Evolutionary conservation across 768 basidiomycete species (phyloP), one percentile per base, ranked within the genome.

Genomic region (Suillus americanus): DNA sequence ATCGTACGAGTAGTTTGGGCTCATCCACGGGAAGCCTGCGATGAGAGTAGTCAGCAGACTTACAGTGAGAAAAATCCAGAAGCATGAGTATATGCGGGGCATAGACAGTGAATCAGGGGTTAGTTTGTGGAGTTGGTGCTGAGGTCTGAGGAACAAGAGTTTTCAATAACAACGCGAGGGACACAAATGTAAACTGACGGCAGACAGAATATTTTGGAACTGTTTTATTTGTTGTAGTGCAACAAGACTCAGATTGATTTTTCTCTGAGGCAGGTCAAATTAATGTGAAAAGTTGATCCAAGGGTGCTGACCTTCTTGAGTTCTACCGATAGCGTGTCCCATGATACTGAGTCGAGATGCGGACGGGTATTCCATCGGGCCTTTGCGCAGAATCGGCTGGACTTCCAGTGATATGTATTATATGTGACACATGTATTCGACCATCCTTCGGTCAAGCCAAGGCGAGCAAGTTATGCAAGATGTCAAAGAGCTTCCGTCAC

Each of bases 381-480:
- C 81, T 77, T 66, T 79, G 75, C 5, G 87, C 78, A 8, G 73
- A 69, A 69, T 92, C 88, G 0, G 89, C 87, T 23, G 80, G 77
- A 4, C 80, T 78, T 13, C 85, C 82, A 1, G 89, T 85, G 53
- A 92, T 73, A 67, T 91, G 90, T 43, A 91, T 72, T 16, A 92
- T 78, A 67, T 89, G 85, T 35, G 69, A 78, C 7, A 76, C 69
- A 41, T 75, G 69, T 5, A 72, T 64, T 61, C 73, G 67, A 43
- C 10, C 65, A 33, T 74, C 77, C 62, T 75, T 75, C 62, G 71
- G 75, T 50, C 57, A 25, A 28, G 25, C 2, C 25, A 12, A 12
- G 70, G 66, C 23, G 70, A 64, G 43, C 71, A 73, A 14, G 64
- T 65, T 64, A 57, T 67, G 71, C 9, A 80, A 66, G n/a, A 72